These are phyloP conservation scores for Lecanosticta acicola DNA, from an alignment of 2,329 filamentous ascomycete species.

Conservation along the genomic window DNA sequence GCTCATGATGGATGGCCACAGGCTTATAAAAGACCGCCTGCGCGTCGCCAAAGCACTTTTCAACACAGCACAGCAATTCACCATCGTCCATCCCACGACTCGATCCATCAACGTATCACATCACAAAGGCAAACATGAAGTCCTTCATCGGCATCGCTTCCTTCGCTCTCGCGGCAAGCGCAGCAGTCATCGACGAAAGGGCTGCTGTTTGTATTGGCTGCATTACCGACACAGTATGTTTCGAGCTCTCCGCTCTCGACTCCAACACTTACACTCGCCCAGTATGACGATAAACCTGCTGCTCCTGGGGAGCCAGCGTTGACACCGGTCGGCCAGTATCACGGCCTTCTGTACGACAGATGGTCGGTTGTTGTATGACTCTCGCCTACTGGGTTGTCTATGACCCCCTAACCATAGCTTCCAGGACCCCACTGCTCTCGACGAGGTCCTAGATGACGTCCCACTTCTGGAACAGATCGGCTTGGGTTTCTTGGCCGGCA, in stretches of 20 bases:
- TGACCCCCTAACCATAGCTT: no score
- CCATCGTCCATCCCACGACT: background rate
- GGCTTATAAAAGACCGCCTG: no score
- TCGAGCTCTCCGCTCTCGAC: no score
- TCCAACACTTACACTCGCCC: no score
- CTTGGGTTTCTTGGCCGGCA: background rate
- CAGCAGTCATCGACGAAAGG: background rate
- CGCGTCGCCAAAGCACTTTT: no score
- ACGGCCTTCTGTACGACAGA: background rate
- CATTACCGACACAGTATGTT: no score
- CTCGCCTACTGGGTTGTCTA: background rate
- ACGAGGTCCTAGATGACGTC: background rate
- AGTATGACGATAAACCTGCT: background rate
- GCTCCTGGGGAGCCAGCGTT: background rate
- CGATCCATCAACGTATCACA: background rate
- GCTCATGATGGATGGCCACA: no score
- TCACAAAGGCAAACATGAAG: background rate
- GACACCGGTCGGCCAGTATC: background rate
- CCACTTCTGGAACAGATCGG: background rate
- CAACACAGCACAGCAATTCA: background rate
- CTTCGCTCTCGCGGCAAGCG: background rate
- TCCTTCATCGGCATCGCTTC: background rate
- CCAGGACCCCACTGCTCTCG: background rate
- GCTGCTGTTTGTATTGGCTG: background rate
- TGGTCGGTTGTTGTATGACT: background rate